Base-by-base conservation (phyloP, 305 asterid species). In the Euphrasia arctica region DNA sequence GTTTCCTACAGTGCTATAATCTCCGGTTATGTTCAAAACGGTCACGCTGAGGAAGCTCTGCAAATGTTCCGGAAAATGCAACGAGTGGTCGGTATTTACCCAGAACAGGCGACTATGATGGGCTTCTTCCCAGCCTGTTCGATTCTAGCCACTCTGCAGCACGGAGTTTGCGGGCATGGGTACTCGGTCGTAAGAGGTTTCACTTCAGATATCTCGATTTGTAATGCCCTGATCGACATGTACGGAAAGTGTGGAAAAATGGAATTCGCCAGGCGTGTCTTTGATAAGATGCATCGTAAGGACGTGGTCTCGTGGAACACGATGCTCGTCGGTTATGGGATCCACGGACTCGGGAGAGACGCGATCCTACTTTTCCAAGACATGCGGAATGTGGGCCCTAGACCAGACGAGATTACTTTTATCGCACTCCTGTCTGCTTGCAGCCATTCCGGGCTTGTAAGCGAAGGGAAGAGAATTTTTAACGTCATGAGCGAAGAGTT, bases 61-160 rank as follows among this genome's bases (percentile, higher is more conserved):
- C 77, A 82, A 78, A 80, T 65, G 51, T 89, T 87, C 27, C 78
- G 11, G 1, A 68, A 67, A 70, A 91, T 91, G 98, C 83, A 74
- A 45, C 52, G 51, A 22, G 72, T 10, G 0, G 18, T 62, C 50
- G 82, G 80, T 9, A 77, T 87, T 9, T 76, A 72, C 6, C 95
- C 83, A 6, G 88, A 83, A 70, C 45, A 74, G 31, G 85, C 87
- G 29, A 91, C 96, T 36, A 75, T 91, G 95, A 86, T 82, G 85
- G 95, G 95, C 18, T 70, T 89, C 70, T 77, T 89, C 63, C 95
- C 95, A 43, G 90, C 93, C 36, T 89, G 96, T 68, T 89, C 97
- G 14, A 84, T 83, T 67, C 72, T 91, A 69, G 76, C 92, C 8
- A 90, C 95, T n/a, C 77, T 82, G 22, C 83, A 76, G 68, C 89